These are phyloP conservation scores for Dichotomopilus funicola DNA, from an alignment of 2,329 filamentous ascomycete genomes.

Conservation along the genomic window DNA sequence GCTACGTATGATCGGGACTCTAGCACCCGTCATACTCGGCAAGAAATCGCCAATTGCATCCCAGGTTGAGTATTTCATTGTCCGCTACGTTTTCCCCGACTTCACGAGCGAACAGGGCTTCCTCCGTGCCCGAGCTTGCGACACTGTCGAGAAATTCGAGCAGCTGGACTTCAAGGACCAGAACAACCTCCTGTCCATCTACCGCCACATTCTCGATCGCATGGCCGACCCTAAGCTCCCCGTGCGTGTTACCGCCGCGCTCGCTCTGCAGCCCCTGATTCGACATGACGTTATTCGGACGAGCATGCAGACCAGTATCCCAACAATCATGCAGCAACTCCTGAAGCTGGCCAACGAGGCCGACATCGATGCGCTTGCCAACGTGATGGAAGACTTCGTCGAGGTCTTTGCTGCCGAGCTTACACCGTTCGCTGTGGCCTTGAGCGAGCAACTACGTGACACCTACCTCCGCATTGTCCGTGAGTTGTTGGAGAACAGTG, in stretches of 20 bases:
- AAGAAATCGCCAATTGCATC: constrained; percentile 98
- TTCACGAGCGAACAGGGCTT: constrained; percentile 90
- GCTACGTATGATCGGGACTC: constrained; percentile 90
- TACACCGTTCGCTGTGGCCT: constrained; percentile 90
- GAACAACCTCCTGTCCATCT: constrained; percentile 92
- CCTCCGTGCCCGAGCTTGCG: constrained; percentile 87
- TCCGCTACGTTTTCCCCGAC: constrained; percentile 96
- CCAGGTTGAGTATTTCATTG: constrained; percentile 97
- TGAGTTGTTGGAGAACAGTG: constrained; percentile 83
- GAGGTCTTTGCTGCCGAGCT: constrained; percentile 97
- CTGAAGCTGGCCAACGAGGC: constrained; percentile 96
- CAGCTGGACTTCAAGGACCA: constrained; percentile 94
- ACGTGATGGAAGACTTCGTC: constrained; percentile 99
- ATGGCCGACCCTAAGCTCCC: constrained; percentile 94
- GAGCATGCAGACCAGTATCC: constrained; percentile 96
- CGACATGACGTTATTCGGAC: constrained; percentile 88
- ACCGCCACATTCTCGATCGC: constrained; percentile 91
- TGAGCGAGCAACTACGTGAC: constrained; percentile 92
- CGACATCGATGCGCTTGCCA: constrained; percentile 92
- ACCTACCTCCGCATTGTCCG: constrained; percentile 92
- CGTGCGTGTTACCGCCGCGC: constrained; percentile 86
- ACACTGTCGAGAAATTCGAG: constrained; percentile 97
- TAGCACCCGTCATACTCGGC: constrained; percentile 87
- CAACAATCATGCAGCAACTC: constrained; percentile 98
- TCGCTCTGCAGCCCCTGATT: constrained; percentile 92